Base-by-base conservation (phyloP, 192 early-diverging fungal species). In the Dispira parvispora region DNA sequence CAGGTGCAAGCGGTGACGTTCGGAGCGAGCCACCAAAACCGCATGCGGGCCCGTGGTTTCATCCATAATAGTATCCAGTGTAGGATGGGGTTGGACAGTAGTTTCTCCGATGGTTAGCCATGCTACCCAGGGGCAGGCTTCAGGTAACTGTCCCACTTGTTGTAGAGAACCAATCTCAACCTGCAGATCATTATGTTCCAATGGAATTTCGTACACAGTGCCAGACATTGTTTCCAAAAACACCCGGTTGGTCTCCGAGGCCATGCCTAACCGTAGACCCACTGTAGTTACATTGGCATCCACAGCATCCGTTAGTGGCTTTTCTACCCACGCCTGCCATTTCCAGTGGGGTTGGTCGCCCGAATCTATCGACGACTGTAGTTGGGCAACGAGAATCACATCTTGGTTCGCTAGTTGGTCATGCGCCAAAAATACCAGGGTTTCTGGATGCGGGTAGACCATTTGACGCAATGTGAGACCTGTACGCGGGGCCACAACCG, bases 1-100 rank as follows among this genome's bases (percentile, higher is more conserved):
- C 43, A 80, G 82, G 71, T 86, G 94, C n/a, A 98, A 80, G 62
- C 88, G 87, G 71, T 88, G 88, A 64, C 89, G 82, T 27, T 80
- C 71, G 0, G 80, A 83, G 23, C 92, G 78, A 10, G 84, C 92
- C 65, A 96, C 73, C 11, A 91, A 69, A 12, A 79, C 32, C 32
- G 32, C 6, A 38, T 38, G 50, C 1, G n/a, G 23, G 8, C 23
- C 49, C n/a, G 49, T 20, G 8, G 49, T 4, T 18, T 50, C 23
- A 23, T 23, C 49, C 49, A 23, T 50, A 23, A 23, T 20, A 50
- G 1, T 23, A 4, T 18, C n/a, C 49, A 23, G 49, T 3, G 53
- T 28, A 28, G 28, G 4, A 9, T 27, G 25, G 20, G 20, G 2
- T 21, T 27, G 53, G 25, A 3, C 53, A 21, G 13, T 28, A 21